Evolutionary conservation across 108 stramenopile species (phyloP), one percentile per base, ranked within the genome.

Genomic region (Nannochloropsis gaditana): DNA sequence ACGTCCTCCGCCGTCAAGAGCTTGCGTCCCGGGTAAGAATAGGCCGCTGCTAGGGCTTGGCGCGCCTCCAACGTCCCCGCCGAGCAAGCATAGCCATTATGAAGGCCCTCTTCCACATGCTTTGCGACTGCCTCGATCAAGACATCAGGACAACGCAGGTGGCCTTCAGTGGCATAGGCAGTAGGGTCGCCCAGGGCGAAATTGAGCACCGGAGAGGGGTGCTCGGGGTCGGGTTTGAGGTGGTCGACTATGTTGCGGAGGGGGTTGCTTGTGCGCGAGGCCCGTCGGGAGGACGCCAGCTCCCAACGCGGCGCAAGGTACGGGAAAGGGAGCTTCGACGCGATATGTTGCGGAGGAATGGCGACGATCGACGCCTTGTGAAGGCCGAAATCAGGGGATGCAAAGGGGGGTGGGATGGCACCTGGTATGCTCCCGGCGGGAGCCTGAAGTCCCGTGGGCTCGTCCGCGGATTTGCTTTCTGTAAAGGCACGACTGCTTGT

Each of bases 221-320:
- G 59, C 19, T 15, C 87, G 42, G 87, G 89, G 43, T 82, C 85
- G 9, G 93, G 86, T 79, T 94, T 86, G 81, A 96, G 91, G 17
- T 93, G 92, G 90, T 95, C 94, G 15, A 97, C 93, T 81, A 95
- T 93, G 31, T 92, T 90, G 15, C 94, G 93, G 79, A 97, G 93
- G 11, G 94, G 95, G 90, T 97, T 95, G 81, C 84, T 85, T 5
- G 94, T 95, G 9, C 94, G 91, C 42, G 86, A 90, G 42, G 94
- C 90, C 90, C 92, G 59, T 73, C 59, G 59, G 15, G 59, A 73
- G n/a, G 59, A 73, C n/a, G 15, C n/a, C 59, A 73, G n/a, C 19
- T n/a, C 19, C 59, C 59, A 73, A n/a, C 19, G 6, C n/a, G 8
- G 45, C 1, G 15, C 31, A 41, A 47, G 59, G 84, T 44, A n/a